These are phyloP conservation scores for Oryza longistaminata DNA, from an alignment of 176 grass and related monocot species.

Conservation along the genomic window DNA sequence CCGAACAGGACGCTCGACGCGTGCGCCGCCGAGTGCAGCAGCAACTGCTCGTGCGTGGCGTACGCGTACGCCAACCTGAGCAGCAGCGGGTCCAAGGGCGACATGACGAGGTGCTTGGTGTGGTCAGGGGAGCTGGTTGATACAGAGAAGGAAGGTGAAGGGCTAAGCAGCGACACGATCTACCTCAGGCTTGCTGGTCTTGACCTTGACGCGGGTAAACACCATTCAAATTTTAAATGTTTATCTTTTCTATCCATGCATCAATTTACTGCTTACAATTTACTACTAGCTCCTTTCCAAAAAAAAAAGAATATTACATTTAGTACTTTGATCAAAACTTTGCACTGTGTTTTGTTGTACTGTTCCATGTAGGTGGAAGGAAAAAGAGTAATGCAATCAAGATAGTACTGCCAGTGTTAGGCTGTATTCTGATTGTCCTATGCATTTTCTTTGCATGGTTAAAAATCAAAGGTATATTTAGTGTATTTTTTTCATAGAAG, in stretches of 20 bases:
- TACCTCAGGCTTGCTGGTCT: conserved; percentile 28
- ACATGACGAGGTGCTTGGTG: conserved; percentile 49
- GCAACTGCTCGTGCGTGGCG: conserved; percentile 59
- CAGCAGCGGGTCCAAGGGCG: conserved; percentile 29
- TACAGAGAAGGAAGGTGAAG: conserved; percentile 6
- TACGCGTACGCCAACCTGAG: conserved; percentile 54
- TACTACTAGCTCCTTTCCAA: too few species aligned
- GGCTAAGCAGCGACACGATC: conserved; percentile 27
- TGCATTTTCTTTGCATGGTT: conserved; percentile 23
- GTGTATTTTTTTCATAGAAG: background rate
- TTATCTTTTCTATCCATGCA: too few species aligned
- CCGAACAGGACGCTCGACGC: conserved; percentile 16
- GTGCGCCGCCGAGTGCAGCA: conserved; percentile 28
- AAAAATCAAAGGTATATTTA: background rate
- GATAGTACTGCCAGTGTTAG: background rate
- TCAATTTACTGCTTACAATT: too few species aligned
- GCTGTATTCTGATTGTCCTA: background rate
- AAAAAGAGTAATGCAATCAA: background rate
- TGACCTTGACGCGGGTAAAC: too few species aligned
- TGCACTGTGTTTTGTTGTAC: background rate
- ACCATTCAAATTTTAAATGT: too few species aligned
- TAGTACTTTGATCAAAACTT: too few species aligned
- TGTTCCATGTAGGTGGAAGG: conserved; percentile 12
- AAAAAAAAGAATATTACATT: too few species aligned
- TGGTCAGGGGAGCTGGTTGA: conserved; percentile 51